Conservation (phyloP, 2,329 filamentous ascomycete genomes). For the Venturia asperata region DNA sequence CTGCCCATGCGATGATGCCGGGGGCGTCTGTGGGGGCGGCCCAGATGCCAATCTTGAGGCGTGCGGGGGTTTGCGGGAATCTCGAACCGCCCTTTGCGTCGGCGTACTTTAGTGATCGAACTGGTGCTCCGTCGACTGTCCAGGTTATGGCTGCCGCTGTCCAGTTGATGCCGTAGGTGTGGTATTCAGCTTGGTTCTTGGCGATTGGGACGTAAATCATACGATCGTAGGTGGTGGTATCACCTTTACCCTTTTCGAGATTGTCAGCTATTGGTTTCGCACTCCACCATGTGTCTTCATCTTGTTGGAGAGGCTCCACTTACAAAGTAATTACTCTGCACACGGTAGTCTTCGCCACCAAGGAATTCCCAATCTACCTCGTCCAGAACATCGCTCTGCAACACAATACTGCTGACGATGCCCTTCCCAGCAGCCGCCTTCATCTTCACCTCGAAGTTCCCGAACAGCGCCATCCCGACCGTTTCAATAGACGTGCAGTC, state of each 20-base stretch:
- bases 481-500: conserved; percentile 16
- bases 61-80: conserved; percentile 73
- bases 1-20: conserved; percentile 61
- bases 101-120: conserved; percentile 55
- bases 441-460: conserved; percentile 20
- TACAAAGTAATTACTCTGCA: conserved; percentile 66
- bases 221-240: conserved; percentile 46
- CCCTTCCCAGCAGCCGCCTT: conserved; percentile 18
- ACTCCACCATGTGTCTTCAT: too few species aligned
- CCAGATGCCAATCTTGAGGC: conserved; percentile 42
- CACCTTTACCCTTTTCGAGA: conserved; percentile 39
- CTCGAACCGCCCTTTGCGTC: conserved; percentile 51
- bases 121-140: conserved; percentile 53
- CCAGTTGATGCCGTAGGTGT: conserved; percentile 54
- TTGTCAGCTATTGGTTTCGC: neutral
- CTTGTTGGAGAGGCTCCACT: neutral
- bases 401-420: conserved; percentile 17
- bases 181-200: conserved; percentile 30
- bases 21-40: conserved; percentile 38
- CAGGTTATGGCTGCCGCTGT: conserved; percentile 56
- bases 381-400: conserved; percentile 16
- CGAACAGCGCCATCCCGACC: conserved; percentile 11
- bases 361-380: conserved; percentile 31
- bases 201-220: conserved; percentile 32
- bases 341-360: conserved; percentile 33